Base-by-base conservation (phyloP, 2,329 filamentous ascomycete species). In the Dactylonectria estremocensis region DNA sequence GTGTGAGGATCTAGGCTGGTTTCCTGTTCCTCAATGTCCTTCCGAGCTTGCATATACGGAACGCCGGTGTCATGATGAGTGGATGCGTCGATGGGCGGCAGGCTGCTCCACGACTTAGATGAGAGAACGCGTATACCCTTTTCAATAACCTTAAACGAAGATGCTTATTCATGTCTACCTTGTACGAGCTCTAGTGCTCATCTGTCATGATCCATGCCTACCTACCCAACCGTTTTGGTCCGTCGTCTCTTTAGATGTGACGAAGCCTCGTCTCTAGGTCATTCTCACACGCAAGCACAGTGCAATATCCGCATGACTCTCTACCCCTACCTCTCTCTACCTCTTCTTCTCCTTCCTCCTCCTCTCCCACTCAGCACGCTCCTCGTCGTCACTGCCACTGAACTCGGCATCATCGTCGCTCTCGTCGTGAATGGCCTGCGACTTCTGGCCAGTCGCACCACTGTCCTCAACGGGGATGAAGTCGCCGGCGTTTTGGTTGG, bases 311-410 rank as follows among this genome's bases (percentile, higher is more conserved):
- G 49, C 46, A 20, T 5, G 43, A 33, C 13, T 24, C 18, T 46
- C 33, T 22, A 24, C 24, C 18, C 37, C 33, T 22, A 20, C 16
- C 24, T 55, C 61, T 72, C 24, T 55, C 61, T 72, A 77, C 59
- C 62, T 69, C 33, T 69, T 65, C 74, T 79, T 84, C 73, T 82
- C 80, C 77, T 79, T 82, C 75, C 83, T 82, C 76, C 83, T 83
- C 74, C 87, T 81, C 79, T 90, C 88, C 84, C 87, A 90, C 80
- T 89, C 88, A 18, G 86, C 89, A 67, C 89, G 84, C 79, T 91
- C 89, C 67, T 91, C 89, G 10, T 90, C 88, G 68, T 91, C 89
- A 72, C 89, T 91, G 22, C 87, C 89, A 61, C 88, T 90, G 58
- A 90, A 90, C 79, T 91, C 89, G 45, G 85, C 89, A 66, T 89